A percentile compares a stretch with the other conserved stretches of the same genome.
These are phyloP conservation scores for Plantago major DNA, from an alignment of 257 asterid genomes.

Conservation along the genomic window DNA sequence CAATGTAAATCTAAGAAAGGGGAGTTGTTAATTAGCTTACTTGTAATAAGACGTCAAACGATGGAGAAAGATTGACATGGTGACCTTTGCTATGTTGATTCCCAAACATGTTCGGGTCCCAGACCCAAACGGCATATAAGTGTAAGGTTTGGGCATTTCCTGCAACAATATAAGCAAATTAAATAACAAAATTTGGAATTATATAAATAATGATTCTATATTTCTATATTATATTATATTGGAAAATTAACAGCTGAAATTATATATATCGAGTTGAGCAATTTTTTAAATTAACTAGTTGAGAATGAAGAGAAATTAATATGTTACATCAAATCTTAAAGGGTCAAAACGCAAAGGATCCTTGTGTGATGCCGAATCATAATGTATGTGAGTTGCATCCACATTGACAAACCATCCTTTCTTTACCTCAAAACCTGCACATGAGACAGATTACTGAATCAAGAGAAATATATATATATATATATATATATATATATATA, in stretches of 20 bases:
- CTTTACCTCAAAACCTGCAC: conserved; percentile 49
- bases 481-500: too few species aligned
- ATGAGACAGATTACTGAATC: too few species aligned
- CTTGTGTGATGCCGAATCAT: conserved; percentile 38
- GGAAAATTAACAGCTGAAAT: too few species aligned
- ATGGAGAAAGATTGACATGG: conserved; percentile 50
- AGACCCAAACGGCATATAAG: conserved; percentile 57
- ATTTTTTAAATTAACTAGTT: too few species aligned
- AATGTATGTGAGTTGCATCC: conserved; percentile 59
- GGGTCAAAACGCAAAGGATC: conserved; percentile 54
- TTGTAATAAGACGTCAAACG: conserved; percentile 47
- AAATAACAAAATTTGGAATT: too few species aligned
- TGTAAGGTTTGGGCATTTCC: conserved; percentile 59
- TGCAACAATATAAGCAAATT: not conserved
- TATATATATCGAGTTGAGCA: too few species aligned
- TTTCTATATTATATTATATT: too few species aligned
- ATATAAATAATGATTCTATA: too few species aligned
- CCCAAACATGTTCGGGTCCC: conserved; percentile 69
- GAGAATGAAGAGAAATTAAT: too few species aligned
- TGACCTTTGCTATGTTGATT: conserved; percentile 56
- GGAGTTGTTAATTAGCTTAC: too few species aligned
- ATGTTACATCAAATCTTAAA: conserved; percentile 52
- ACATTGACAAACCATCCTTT: conserved; percentile 64
- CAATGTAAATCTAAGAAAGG: too few species aligned
- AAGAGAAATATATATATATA: too few species aligned